phyloP scores from a whole-genome alignment of 345 rosid genomes.

The Eutrema japonicum region DNA sequence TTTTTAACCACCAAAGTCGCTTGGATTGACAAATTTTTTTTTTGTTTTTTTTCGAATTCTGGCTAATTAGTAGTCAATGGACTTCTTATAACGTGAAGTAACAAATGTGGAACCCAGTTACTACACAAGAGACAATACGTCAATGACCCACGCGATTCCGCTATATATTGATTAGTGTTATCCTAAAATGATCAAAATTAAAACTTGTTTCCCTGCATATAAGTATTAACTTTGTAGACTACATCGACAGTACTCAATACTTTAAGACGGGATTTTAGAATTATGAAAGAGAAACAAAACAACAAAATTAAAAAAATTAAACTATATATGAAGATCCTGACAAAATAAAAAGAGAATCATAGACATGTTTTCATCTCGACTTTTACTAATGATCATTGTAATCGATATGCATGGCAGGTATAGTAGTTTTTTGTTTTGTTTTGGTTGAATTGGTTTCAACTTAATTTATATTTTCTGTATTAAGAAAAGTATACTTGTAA shows the following conservation, averaged over 20 bases:
- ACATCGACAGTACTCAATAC: constrained; percentile 3
- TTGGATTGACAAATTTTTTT: background rate
- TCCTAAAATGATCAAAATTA: background rate
- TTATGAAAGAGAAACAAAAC: background rate
- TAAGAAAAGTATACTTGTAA: background rate
- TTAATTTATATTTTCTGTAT: background rate
- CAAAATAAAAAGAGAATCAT: background rate
- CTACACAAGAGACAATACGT: constrained; percentile 32
- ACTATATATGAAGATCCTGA: background rate
- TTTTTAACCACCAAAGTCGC: background rate
- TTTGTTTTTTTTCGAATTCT: background rate
- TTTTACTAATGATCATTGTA: background rate
- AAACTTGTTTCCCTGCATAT: background rate
- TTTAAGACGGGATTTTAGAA: background rate
- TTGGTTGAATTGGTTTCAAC: constrained; percentile 6
- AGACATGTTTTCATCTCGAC: background rate
- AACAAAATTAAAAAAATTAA: background rate
- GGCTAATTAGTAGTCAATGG: constrained; percentile 27
- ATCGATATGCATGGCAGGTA: background rate
- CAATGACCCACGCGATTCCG: constrained; percentile 30
- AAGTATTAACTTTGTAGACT: background rate
- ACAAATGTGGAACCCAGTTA: constrained; percentile 40
- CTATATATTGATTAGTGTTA: constrained; percentile 18
- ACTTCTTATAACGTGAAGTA: constrained; percentile 15
- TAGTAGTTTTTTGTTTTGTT: background rate